Conservation (phyloP, 345 rosid genomes). For the thale cress (Arabidopsis thaliana) region DNA sequence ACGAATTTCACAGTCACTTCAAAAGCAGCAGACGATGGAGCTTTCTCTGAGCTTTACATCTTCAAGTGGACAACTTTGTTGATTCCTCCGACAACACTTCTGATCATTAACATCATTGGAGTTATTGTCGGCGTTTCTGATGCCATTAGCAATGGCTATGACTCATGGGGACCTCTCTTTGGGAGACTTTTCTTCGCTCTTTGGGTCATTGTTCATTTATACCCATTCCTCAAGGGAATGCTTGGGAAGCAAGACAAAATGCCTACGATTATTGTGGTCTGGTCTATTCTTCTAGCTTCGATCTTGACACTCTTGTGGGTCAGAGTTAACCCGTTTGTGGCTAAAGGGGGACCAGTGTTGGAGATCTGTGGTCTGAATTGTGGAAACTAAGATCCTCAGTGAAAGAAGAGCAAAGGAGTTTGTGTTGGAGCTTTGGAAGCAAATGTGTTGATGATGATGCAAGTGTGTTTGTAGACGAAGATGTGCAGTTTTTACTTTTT, state of each 20-base stretch:
- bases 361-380: slow-evolving; percentile 89
- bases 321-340: slow-evolving; percentile 82
- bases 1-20: slow-evolving; percentile 93
- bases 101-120: slow-evolving; percentile 82
- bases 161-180: slow-evolving; percentile 96
- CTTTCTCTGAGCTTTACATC: slow-evolving; percentile 83
- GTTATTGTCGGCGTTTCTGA: slow-evolving; percentile 85
- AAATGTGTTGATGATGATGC: slow-evolving; percentile 8
- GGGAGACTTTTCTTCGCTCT: slow-evolving; percentile 86
- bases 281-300: slow-evolving; percentile 93
- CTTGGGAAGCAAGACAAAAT: slow-evolving; percentile 90
- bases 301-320: slow-evolving; percentile 94
- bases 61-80: slow-evolving; percentile 95
- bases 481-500: slow-evolving; percentile 36
- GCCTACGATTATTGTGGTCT: slow-evolving; percentile 90
- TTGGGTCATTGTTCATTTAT: slow-evolving; percentile 88
- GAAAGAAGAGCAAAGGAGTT: slow-evolving; percentile 13
- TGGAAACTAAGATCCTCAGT: slow-evolving; percentile 48
- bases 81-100: slow-evolving; percentile 80
- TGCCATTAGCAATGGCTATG: slow-evolving; percentile 93
- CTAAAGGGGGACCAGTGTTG: slow-evolving; percentile 83
- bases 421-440: slow-evolving; percentile 30
- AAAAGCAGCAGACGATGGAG: slow-evolving; percentile 93
- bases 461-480: slow-evolving; percentile 32
- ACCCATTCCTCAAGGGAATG: slow-evolving; percentile 92